Conservation (phyloP, 805 yeast genomes). For the Sugiyamaella mastotermitis region DNA sequence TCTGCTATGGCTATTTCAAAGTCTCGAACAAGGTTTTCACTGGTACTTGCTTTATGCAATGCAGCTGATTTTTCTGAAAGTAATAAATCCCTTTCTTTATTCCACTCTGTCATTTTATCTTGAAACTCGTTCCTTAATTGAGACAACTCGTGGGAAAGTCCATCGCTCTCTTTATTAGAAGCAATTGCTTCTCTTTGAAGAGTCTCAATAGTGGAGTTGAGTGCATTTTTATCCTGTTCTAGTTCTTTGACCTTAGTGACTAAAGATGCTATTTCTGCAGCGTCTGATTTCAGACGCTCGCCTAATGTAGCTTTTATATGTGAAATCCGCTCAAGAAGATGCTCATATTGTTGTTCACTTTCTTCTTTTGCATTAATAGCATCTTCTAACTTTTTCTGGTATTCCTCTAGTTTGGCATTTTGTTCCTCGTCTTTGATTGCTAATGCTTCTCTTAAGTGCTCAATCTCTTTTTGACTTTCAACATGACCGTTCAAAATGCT, state of each 20-base stretch:
- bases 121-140: slow-evolving; percentile 18
- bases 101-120: slow-evolving; percentile 15
- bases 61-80: slow-evolving; percentile 20
- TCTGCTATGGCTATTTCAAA: slow-evolving; percentile 31
- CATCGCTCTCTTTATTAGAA: slow-evolving; percentile 25
- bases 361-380: slow-evolving; percentile 37
- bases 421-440: too few relatives aligned
- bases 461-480: too few relatives aligned
- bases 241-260: slow-evolving; percentile 29
- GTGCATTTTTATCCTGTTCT: slow-evolving; percentile 31
- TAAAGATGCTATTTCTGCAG: slow-evolving; percentile 27
- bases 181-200: slow-evolving; percentile 35
- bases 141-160: slow-evolving; percentile 25
- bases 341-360: slow-evolving; percentile 36
- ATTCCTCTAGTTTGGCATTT: too few relatives aligned
- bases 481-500: too few relatives aligned
- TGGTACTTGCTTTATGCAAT: slow-evolving; percentile 18
- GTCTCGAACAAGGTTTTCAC: slow-evolving; percentile 22
- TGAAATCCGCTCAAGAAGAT: slow-evolving; percentile 31
- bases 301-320: slow-evolving; percentile 34
- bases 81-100: slow-evolving; percentile 21
- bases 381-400: slow-evolving; percentile 52
- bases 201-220: slow-evolving; percentile 30
- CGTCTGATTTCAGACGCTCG: slow-evolving; percentile 40
- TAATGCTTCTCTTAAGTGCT: too few relatives aligned